Base-by-base conservation (phyloP, 1,284 basidiomycete genomes). In the Trichosporon sp. region DNA sequence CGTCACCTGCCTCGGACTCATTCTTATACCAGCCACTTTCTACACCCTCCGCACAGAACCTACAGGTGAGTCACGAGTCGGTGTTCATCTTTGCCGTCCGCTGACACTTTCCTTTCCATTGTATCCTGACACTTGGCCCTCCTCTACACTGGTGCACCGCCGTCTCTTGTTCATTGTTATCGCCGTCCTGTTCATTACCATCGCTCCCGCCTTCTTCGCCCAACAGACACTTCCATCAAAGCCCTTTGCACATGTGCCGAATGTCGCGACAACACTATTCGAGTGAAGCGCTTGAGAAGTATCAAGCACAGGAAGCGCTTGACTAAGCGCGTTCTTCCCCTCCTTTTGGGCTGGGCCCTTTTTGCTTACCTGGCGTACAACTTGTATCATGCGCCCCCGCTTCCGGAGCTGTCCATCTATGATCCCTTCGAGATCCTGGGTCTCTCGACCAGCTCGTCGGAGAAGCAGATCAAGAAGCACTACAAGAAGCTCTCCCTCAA, bases 371-470 rank as follows among this genome's bases (percentile, higher is more conserved):
- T 95, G 58, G 85, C 82, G 8, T 88, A 88, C 78, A 85, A 86
- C 74, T 86, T 88, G 59, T 83, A 85, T n/a, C 84, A 83, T 10
- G 73, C 68, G 81, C 86, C 67, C 82, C 84, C 70, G 69, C 82
- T 69, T 44, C 68, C 74, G 44, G 88, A 89, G 52, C 87, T 82
- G 79, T 88, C 87, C 67, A 80, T 94, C 4, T 99, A 98, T 78
- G 87, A 99, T 78, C 96, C 96, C 0, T 99, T 95, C 73, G 88
- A 93, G 73, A 95, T 99, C 72, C 85, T 99, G 29, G 94, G 90
- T 25, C 86, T 99, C 66, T 83, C 82, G 13, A 78, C 69, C 36
- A 88, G 89, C 84, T 75, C 84, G 1, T 83, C 88, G 4, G 89
- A 95, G 74, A 95, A 95, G 80, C 90, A 95, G 65, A 96, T 99